A percentile compares a stretch with the other conserved stretches of the same genome.
Evolutionary conservation across 2,329 filamentous ascomycete genomes (phyloP).

Genomic region (Curvularia hawaiiensis): DNA sequence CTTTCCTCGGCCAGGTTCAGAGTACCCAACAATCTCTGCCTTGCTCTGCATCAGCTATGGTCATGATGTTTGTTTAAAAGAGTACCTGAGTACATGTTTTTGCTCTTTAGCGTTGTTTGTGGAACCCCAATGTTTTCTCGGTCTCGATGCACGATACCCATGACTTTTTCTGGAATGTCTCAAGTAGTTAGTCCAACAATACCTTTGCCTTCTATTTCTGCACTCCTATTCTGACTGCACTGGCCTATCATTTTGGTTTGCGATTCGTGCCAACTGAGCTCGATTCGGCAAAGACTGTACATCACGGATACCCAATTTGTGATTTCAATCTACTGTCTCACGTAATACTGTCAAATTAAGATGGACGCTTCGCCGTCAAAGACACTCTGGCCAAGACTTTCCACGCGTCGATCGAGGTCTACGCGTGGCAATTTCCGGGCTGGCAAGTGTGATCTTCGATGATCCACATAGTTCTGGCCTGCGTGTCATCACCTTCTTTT

Average conservation of each 20-base stretch:
- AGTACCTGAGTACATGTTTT: not conserved
- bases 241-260: not conserved
- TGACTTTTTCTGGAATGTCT: not conserved
- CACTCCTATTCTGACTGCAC: not conserved
- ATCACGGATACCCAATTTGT: not conserved
- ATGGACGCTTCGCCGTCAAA: not conserved
- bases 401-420: not conserved
- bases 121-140: not conserved
- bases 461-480: not conserved
- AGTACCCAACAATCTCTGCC: not conserved
- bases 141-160: conserved; percentile 13
- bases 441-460: not conserved
- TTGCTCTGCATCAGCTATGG: not conserved
- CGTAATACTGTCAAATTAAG: not conserved
- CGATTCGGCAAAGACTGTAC: not conserved
- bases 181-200: not conserved
- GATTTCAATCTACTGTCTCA: not conserved
- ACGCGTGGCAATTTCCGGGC: not conserved
- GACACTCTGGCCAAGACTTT: not conserved
- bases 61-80: not conserved
- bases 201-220: not conserved
- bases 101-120: not conserved
- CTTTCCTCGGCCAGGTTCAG: not conserved
- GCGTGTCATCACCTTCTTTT: not conserved
- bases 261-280: not conserved